Percentiles rank a stretch among this genome's conserved stretches.
Evolutionary conservation across 768 basidiomycete species (phyloP).

Genomic region (Russula brevipes): DNA sequence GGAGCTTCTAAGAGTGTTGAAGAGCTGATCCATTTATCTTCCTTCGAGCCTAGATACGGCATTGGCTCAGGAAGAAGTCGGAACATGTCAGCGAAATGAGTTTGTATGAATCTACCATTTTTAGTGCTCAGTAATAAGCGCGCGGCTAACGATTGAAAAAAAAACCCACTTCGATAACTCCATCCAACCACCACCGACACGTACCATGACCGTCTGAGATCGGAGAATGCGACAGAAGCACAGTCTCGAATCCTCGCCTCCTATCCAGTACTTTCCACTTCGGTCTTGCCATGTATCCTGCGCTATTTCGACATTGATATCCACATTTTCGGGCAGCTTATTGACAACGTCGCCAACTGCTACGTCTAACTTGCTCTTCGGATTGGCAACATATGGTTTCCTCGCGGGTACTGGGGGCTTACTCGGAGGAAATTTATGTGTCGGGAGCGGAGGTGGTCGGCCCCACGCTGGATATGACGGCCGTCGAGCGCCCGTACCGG

Average conservation of each 20-base stretch:
- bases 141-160: not conserved
- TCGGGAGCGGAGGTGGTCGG: slow-evolving; percentile 58
- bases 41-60: slow-evolving; percentile 41
- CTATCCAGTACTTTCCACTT: slow-evolving; percentile 96
- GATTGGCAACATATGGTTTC: slow-evolving; percentile 79
- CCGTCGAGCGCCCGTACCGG: slow-evolving; percentile 45
- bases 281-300: slow-evolving; percentile 86
- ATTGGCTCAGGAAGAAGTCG: slow-evolving; percentile 62
- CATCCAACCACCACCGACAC: slow-evolving; percentile 92
- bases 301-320: slow-evolving; percentile 77
- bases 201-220: slow-evolving; percentile 92
- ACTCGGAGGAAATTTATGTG: slow-evolving; percentile 45
- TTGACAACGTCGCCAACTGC: slow-evolving; percentile 92
- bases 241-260: slow-evolving; percentile 81
- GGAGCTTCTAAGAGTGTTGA: slow-evolving; percentile 58
- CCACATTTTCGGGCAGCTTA: slow-evolving; percentile 74
- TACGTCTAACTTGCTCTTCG: slow-evolving; percentile 87
- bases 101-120: slow-evolving; percentile 69
- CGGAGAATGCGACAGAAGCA: slow-evolving; percentile 90
- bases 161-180: slow-evolving; percentile 78
- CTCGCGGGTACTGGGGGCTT: slow-evolving; percentile 38
- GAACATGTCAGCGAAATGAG: slow-evolving; percentile 81
- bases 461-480: slow-evolving; percentile 55
- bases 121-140: slow-evolving; percentile 1
- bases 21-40: slow-evolving; percentile 84